Percentiles rank a stretch among this genome's conserved stretches.
phyloP scores from a whole-genome alignment of 2,329 filamentous ascomycete genomes.

The Pyricularia grisea region DNA sequence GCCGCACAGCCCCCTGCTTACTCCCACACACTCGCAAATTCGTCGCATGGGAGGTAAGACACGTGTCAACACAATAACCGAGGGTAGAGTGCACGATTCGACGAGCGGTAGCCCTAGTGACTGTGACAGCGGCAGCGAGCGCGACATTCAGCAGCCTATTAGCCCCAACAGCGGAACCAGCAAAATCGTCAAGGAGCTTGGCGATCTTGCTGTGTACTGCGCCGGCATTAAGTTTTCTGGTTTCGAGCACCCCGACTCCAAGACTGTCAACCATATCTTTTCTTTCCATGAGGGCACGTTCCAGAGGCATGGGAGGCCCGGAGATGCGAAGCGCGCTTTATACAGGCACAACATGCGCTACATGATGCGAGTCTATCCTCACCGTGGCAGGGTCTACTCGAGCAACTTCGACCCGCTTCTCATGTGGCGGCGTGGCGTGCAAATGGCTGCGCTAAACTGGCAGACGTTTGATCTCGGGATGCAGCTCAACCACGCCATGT shows the following conservation, averaged over 20 bases:
- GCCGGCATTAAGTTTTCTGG: slow-evolving; percentile 72
- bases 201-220: slow-evolving; percentile 73
- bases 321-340: slow-evolving; percentile 66
- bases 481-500: slow-evolving; percentile 97
- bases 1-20: slow-evolving; percentile 44
- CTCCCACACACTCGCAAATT: slow-evolving; percentile 38
- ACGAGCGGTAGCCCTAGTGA: slow-evolving; percentile 64
- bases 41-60: slow-evolving; percentile 39
- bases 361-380: slow-evolving; percentile 90
- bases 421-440: slow-evolving; percentile 91
- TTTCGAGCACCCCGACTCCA: slow-evolving; percentile 70
- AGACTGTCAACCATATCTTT: slow-evolving; percentile 87
- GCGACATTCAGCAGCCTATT: slow-evolving; percentile 21
- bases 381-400: slow-evolving; percentile 70
- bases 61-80: slow-evolving; percentile 48
- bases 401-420: slow-evolving; percentile 91
- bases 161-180: slow-evolving; percentile 53
- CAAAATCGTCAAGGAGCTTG: slow-evolving; percentile 78
- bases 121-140: slow-evolving; percentile 60
- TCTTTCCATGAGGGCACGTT: slow-evolving; percentile 91
- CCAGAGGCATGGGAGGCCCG: slow-evolving; percentile 66
- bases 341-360: slow-evolving; percentile 87
- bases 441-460: slow-evolving; percentile 98
- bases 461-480: slow-evolving; percentile 94
- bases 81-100: slow-evolving; percentile 44